A percentile compares a stretch with the other conserved stretches of the same genome.
phyloP scores from a whole-genome alignment of 805 yeast species.

The Lipomyces sp. region DNA sequence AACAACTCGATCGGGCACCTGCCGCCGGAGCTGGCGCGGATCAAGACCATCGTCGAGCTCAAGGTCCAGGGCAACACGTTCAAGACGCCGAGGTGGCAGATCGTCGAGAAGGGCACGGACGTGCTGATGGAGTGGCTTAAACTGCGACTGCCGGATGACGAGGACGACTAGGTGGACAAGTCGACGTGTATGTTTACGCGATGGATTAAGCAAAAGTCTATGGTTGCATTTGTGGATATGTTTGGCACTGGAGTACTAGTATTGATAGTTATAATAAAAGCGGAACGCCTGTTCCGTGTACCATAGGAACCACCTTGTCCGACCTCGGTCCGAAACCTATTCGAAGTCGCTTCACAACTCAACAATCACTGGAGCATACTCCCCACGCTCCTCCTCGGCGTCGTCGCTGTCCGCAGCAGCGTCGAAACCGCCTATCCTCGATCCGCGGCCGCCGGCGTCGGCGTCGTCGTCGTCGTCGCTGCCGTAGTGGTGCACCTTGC shows the following conservation, averaged over 20 bases:
- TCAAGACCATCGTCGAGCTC: constrained; percentile 21
- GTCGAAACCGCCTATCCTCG: too few species aligned
- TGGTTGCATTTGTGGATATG: neutral
- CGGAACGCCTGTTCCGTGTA: too few species aligned
- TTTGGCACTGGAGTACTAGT: too few species aligned
- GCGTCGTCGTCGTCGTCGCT: constrained; percentile 21
- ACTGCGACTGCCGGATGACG: constrained; percentile 19
- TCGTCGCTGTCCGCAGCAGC: constrained; percentile 22
- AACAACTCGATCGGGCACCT: constrained; percentile 23
- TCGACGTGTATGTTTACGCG: too few species aligned
- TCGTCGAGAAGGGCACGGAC: constrained; percentile 28
- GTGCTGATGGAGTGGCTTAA: constrained; percentile 26
- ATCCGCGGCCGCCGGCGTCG: neutral
- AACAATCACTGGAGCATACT: constrained; percentile 31
- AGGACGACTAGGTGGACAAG: neutral
- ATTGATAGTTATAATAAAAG: too few species aligned
- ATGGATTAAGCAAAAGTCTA: neutral
- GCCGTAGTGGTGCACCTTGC: constrained; percentile 33
- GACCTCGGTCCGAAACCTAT: too few species aligned
- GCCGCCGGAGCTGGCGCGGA: constrained; percentile 23
- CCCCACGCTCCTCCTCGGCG: constrained; percentile 29
- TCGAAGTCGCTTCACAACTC: constrained; percentile 27
- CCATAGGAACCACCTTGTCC: too few species aligned
- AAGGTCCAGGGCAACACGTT: constrained; percentile 26
- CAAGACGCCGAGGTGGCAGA: constrained; percentile 23